A percentile compares a stretch with the other conserved stretches of the same genome.
Conservation (phyloP, 2,329 filamentous ascomycete genomes). For the Ophiocordyceps polyrhachis-furcata region DNA sequence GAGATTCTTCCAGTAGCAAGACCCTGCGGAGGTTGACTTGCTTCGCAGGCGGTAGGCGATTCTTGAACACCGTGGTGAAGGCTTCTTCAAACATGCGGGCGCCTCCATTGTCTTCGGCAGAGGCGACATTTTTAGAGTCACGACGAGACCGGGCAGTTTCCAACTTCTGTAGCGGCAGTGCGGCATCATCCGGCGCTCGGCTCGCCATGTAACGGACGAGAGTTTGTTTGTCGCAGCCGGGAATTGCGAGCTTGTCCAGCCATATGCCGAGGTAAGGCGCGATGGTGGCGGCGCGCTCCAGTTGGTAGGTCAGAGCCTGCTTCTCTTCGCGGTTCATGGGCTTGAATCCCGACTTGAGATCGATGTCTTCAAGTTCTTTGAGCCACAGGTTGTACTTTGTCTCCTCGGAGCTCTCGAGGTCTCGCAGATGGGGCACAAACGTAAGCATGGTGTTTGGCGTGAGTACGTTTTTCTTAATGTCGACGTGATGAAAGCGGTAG, state of each 20-base stretch:
- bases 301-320: constrained; percentile 25
- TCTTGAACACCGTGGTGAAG: constrained; percentile 35
- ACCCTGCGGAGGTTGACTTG: constrained; percentile 32
- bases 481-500: constrained; percentile 40
- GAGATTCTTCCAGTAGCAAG: constrained; percentile 31
- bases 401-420: constrained; percentile 37
- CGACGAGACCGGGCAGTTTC: constrained; percentile 20
- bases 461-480: constrained; percentile 39
- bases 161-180: constrained; percentile 35
- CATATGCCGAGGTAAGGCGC: constrained; percentile 35
- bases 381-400: constrained; percentile 36
- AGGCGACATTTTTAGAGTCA: constrained; percentile 19
- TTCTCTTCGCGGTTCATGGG: constrained; percentile 33
- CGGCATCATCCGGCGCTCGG: constrained; percentile 25
- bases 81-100: constrained; percentile 35
- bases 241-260: constrained; percentile 29
- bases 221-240: constrained; percentile 31
- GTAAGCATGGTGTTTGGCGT: constrained; percentile 41
- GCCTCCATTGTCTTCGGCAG: constrained; percentile 19
- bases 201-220: constrained; percentile 35
- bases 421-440: constrained; percentile 39
- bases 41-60: constrained; percentile 13
- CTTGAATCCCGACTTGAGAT: constrained; percentile 37
- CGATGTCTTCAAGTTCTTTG: constrained; percentile 36
- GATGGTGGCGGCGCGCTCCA: constrained; percentile 32